Conservation (phyloP, 2,329 filamentous ascomycete genomes). For the Nothophoma quercina region DNA sequence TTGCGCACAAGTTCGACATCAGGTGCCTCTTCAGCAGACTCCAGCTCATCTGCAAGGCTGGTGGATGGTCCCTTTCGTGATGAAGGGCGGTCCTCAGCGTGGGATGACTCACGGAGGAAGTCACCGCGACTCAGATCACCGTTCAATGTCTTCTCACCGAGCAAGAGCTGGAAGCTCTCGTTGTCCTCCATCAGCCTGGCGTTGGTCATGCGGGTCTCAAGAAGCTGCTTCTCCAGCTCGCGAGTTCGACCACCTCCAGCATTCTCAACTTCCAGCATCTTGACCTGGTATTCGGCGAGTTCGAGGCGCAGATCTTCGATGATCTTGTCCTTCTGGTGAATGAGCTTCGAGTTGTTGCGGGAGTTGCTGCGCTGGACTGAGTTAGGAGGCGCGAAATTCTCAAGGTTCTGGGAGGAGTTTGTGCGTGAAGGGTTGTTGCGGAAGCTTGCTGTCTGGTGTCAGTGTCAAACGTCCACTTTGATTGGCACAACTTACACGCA, state of each 20-base stretch:
- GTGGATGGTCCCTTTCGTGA: constrained; percentile 46
- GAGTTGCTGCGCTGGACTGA: constrained; percentile 88
- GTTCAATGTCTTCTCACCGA: constrained; percentile 94
- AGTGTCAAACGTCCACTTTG: constrained; percentile 22
- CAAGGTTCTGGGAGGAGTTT: constrained; percentile 69
- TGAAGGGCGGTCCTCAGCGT: constrained; percentile 41
- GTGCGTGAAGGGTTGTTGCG: constrained; percentile 53
- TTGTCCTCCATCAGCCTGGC: constrained; percentile 98
- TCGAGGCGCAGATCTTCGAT: constrained; percentile 93
- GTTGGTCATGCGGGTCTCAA: constrained; percentile 95
- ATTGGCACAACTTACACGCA: constrained; percentile 55
- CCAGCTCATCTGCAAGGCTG: constrained; percentile 80
- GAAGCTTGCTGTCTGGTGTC: constrained; percentile 48
- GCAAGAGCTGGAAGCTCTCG: constrained; percentile 93
- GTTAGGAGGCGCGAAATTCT: constrained; percentile 88
- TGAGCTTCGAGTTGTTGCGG: constrained; percentile 84
- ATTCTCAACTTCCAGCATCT: constrained; percentile 92
- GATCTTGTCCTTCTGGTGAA: constrained; percentile 94
- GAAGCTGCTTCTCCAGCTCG: constrained; percentile 87
- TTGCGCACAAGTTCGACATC: constrained; percentile 64
- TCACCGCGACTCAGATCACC: constrained; percentile 87
- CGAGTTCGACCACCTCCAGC: constrained; percentile 85
- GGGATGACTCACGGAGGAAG: constrained; percentile 68
- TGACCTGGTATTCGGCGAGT: constrained; percentile 93
- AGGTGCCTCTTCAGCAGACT: constrained; percentile 63